phyloP scores from a whole-genome alignment of 805 yeast species.

The Teunomyces kruisii region DNA sequence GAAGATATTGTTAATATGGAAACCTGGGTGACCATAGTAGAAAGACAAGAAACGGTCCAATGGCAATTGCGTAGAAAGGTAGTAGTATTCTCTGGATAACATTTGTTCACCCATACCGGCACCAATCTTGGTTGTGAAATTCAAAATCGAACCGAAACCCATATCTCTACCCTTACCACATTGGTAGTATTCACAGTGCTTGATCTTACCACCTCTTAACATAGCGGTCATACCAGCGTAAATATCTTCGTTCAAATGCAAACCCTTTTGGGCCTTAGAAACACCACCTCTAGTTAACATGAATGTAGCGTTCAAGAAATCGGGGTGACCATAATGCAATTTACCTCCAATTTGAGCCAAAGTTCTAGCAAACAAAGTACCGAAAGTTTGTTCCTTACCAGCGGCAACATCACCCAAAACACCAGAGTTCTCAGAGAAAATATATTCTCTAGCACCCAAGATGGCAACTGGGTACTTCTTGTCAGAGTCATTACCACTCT shows the following conservation, averaged over 20 bases:
- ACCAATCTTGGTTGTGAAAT: constrained; percentile 85
- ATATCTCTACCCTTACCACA: constrained; percentile 91
- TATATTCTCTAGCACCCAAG: constrained; percentile 85
- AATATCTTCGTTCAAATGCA: constrained; percentile 84
- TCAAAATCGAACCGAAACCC: constrained; percentile 83
- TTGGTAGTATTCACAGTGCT: constrained; percentile 84
- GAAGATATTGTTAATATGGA: constrained; percentile 78
- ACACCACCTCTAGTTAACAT: constrained; percentile 90
- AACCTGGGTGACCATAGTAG: constrained; percentile 86
- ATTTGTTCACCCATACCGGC: constrained; percentile 94
- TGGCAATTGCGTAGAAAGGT: constrained; percentile 77
- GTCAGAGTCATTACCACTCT: constrained; percentile 49
- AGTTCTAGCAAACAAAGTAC: constrained; percentile 81
- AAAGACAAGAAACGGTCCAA: constrained; percentile 78
- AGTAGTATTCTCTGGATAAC: constrained; percentile 80
- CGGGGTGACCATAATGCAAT: constrained; percentile 87
- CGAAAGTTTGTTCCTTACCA: constrained; percentile 87
- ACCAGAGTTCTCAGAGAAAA: constrained; percentile 84
- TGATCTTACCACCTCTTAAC: constrained; percentile 83
- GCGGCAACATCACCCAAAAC: constrained; percentile 88
- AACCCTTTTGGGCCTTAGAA: constrained; percentile 82
- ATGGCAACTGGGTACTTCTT: constrained; percentile 70
- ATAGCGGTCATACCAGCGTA: constrained; percentile 86
- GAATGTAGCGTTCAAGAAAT: constrained; percentile 69
- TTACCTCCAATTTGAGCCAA: constrained; percentile 84